Evolutionary conservation across 129 eudicot genomes (phyloP).

Genomic region (Lonicera japonica): DNA sequence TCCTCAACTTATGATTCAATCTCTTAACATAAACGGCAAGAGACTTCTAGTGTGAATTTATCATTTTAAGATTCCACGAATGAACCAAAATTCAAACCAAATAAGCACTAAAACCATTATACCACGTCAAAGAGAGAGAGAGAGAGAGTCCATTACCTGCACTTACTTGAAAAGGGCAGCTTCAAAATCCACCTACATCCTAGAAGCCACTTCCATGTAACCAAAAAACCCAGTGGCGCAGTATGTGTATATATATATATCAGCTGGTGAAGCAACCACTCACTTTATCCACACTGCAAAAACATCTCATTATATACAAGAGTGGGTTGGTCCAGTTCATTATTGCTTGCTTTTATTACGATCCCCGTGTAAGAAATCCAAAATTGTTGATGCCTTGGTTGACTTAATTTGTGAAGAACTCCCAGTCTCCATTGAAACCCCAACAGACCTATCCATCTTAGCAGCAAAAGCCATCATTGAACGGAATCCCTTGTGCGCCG

Average conservation of each 20-base stretch:
- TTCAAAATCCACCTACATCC: not conserved
- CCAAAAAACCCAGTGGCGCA: not conserved
- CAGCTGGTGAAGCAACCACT: not conserved
- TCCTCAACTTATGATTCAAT: no score
- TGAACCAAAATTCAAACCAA: no score
- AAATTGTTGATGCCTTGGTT: conserved; percentile 13
- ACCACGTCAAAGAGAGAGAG: no score
- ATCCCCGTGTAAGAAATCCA: conserved; percentile 11
- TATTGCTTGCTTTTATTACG: conserved; percentile 8
- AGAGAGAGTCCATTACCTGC: no score
- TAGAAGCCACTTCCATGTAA: not conserved
- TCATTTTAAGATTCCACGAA: no score
- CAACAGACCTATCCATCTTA: conserved; percentile 38
- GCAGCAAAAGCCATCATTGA: conserved; percentile 71
- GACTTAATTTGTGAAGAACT: no score
- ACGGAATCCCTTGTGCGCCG: conserved; percentile 44
- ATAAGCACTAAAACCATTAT: no score
- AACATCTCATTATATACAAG: not conserved
- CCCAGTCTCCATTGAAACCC: no score
- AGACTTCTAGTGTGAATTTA: no score
- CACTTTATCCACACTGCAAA: not conserved
- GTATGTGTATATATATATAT: no score
- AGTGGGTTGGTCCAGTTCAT: not conserved
- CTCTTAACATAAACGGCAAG: no score
- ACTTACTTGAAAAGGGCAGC: no score